Base-by-base conservation (phyloP, 805 yeast species). In the Brettanomyces anomalus region DNA sequence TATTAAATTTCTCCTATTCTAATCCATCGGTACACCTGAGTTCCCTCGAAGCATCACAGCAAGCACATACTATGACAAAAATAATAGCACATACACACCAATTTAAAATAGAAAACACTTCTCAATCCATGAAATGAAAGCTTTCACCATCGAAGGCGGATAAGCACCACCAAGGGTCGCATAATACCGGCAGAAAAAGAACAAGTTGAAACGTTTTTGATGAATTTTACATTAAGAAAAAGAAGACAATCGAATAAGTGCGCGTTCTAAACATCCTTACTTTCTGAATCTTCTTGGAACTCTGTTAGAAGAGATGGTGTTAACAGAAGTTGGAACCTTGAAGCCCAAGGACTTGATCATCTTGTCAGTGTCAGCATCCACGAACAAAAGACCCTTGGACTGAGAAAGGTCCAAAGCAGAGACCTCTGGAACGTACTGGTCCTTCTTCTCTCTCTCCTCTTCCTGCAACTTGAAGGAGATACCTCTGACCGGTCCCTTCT, bases 401-500 rank as follows among this genome's bases (percentile, higher is more conserved):
- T 85, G 86, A 60, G 94, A 81, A 68, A 93, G 84, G 78, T 93
- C 97, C 71, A 93, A 86, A 73, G 98, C 98, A 68, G 98, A 94
- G 68, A 89, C 95, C 72, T 89, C 97, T 76, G 99, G 99, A 66
- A 94, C 98, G 77, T 89, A 93, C 79, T 93, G 98, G 77, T 93
- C 97, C 79, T 94, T 93, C 79, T 98, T 86, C 81, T 93, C 99
- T 83, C 98, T 90, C 84, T 93, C 99, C 79, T 93, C 99, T 80
- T 93, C 99, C 82, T 93, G 99, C 69, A 93, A 86, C 76, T 94
- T 94, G 96, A 93, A 93, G 64, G 99, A 93, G 64, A 93, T 94
- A 79, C 99, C 99, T 83, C 97, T 89, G 65, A 93, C 99, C 79
- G 99, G 99, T 71, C 99, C 99, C 82, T 90, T 93, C 78, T 94